Evolutionary conservation across 2,329 filamentous ascomycete genomes (phyloP).

Genomic region (Daldinia sp.): DNA sequence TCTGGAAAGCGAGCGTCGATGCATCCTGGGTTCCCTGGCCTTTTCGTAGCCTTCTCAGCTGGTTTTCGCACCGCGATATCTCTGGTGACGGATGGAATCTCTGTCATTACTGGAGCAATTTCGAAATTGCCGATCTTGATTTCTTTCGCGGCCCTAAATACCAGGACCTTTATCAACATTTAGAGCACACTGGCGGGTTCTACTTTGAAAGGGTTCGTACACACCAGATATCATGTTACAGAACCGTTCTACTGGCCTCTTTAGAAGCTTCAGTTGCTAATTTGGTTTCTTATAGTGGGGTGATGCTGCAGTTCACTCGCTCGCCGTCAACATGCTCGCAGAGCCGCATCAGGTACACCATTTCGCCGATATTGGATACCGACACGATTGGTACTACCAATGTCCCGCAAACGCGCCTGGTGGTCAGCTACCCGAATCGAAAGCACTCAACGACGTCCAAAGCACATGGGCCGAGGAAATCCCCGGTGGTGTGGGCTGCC

Average conservation of each 20-base stretch:
- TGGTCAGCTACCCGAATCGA: constrained; percentile 48
- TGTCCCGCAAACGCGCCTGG: constrained; percentile 50
- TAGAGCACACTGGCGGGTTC: constrained; percentile 54
- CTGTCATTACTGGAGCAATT: constrained; percentile 59
- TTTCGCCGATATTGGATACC: constrained; percentile 55
- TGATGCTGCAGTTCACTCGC: constrained; percentile 54
- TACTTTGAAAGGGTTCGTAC: constrained; percentile 53
- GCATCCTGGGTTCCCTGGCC: constrained; percentile 54
- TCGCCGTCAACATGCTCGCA: constrained; percentile 54
- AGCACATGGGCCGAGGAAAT: constrained; percentile 44
- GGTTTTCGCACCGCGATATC: constrained; percentile 50
- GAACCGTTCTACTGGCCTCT: too few species aligned
- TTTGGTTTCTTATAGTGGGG: constrained; percentile 49
- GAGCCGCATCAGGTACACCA: constrained; percentile 53
- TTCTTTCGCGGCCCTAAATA: constrained; percentile 53
- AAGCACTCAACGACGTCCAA: constrained; percentile 42
- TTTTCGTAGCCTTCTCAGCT: constrained; percentile 48
- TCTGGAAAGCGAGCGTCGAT: constrained; percentile 53
- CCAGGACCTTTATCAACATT: constrained; percentile 51
- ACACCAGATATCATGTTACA: background rate
- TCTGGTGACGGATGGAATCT: constrained; percentile 54
- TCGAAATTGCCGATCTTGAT: constrained; percentile 56
- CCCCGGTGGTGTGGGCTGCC: constrained; percentile 52
- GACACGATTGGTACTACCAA: constrained; percentile 50
- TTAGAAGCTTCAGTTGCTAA: background rate